Evolutionary conservation across 192 early-diverging fungal species (phyloP).

Genomic region (Coemansia sp.): DNA sequence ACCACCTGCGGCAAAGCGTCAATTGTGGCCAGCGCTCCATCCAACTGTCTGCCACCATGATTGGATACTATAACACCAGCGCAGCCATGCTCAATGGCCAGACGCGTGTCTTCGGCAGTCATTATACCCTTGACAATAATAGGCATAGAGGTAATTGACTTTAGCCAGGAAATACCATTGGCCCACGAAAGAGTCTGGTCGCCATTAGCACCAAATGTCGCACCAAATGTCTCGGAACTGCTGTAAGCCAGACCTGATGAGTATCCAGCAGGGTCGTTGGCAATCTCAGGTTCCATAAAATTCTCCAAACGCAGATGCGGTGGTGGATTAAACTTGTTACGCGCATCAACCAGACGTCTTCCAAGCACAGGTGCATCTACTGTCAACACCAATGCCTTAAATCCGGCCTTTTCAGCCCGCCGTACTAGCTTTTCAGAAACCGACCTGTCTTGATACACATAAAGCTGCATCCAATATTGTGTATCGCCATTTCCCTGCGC

Average conservation of each 20-base stretch:
- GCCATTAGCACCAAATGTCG: slow-evolving; percentile 46
- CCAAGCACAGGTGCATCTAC: slow-evolving; percentile 61
- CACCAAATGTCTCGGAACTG: slow-evolving; percentile 44
- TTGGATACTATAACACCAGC: slow-evolving; percentile 90
- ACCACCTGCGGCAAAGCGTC: slow-evolving; percentile 89
- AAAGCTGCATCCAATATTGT: slow-evolving; percentile 78
- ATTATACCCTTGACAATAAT: slow-evolving; percentile 93
- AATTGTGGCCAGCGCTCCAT: slow-evolving; percentile 73
- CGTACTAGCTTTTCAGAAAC: slow-evolving; percentile 66
- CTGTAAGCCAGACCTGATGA: slow-evolving; percentile 11
- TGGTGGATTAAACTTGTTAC: slow-evolving; percentile 63
- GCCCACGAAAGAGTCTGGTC: slow-evolving; percentile 85
- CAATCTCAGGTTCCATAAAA: slow-evolving; percentile 49
- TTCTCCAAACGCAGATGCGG: slow-evolving; percentile 65
- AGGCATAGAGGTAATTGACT: slow-evolving; percentile 77
- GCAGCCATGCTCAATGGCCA: slow-evolving; percentile 76
- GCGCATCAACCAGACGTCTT: slow-evolving; percentile 59
- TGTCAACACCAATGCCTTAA: slow-evolving; percentile 66
- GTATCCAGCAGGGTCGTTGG: slow-evolving; percentile 14
- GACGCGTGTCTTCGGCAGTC: slow-evolving; percentile 83
- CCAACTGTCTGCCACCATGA: slow-evolving; percentile 96
- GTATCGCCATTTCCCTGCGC: slow-evolving; percentile 41
- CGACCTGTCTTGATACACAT: slow-evolving; percentile 71
- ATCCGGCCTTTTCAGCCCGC: slow-evolving; percentile 72
- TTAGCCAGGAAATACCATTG: slow-evolving; percentile 82